A percentile compares a stretch with the other conserved stretches of the same genome.
Conservation (phyloP, 768 basidiomycete genomes). For the Collybiopsis luxurians region DNA sequence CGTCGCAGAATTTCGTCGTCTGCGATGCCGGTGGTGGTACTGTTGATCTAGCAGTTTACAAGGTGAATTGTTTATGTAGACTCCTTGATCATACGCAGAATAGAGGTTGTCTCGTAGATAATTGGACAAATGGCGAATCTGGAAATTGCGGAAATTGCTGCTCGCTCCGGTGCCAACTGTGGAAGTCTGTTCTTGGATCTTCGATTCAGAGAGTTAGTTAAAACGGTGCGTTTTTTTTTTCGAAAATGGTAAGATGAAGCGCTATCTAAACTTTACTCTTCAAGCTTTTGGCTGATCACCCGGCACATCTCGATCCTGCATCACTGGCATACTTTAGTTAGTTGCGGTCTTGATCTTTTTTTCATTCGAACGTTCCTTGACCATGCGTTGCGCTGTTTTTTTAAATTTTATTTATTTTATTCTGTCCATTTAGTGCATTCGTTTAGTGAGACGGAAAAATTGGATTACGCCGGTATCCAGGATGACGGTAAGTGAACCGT, state of each 20-base stretch:
- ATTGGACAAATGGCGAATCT: conserved; percentile 76
- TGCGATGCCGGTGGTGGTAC: conserved; percentile 89
- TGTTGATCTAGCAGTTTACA: conserved; percentile 60
- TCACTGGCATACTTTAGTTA: conserved; percentile 80
- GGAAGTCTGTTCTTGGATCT: conserved; percentile 87
- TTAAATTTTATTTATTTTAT: not conserved
- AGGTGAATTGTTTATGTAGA: conserved; percentile 28
- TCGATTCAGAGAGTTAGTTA: conserved; percentile 79
- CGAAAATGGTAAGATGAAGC: not conserved
- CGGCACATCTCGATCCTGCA: conserved; percentile 77
- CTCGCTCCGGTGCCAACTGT: conserved; percentile 83
- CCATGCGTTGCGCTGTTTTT: not conserved
- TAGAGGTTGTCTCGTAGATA: conserved; percentile 38
- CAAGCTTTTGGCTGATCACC: conserved; percentile 74
- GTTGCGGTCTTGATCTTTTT: no score
- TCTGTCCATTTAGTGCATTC: conserved; percentile 55
- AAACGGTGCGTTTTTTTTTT: conserved; percentile 30
- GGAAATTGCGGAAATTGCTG: conserved; percentile 92
- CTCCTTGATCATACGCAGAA: not conserved
- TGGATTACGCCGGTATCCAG: conserved; percentile 64
- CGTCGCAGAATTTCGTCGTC: conserved; percentile 87
- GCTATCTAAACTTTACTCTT: conserved; percentile 5
- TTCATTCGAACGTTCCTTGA: no score
- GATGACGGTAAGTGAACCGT: conserved; percentile 65
- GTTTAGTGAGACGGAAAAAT: conserved; percentile 87